Evolutionary conservation across 2,329 filamentous ascomycete genomes (phyloP).

Genomic region (Apiospora rasikravindrae): DNA sequence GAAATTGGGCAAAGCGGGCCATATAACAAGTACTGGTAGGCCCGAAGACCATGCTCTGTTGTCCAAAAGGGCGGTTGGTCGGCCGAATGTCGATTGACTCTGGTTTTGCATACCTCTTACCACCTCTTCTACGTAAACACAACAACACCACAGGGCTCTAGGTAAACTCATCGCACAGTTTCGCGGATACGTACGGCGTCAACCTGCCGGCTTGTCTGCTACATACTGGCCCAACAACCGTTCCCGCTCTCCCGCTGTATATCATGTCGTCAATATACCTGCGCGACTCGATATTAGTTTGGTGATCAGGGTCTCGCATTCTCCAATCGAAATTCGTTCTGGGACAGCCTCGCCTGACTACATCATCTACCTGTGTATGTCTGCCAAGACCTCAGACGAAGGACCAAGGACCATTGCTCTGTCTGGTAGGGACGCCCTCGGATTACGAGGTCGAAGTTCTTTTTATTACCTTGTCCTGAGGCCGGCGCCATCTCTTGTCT

Average conservation of each 20-base stretch:
- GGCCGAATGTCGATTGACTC: constrained; percentile 22
- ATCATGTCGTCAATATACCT: constrained; percentile 49
- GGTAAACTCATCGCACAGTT: background rate
- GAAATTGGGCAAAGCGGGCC: constrained; percentile 20
- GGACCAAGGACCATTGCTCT: background rate
- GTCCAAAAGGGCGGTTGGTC: constrained; percentile 14
- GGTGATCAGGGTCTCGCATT: constrained; percentile 39
- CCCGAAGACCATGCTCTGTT: constrained; percentile 20
- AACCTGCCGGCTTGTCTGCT: constrained; percentile 9
- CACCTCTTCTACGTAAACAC: constrained; percentile 5
- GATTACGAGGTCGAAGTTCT: constrained; percentile 26
- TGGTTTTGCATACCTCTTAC: constrained; percentile 2
- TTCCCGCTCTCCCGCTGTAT: constrained; percentile 45
- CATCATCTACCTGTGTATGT: constrained; percentile 43
- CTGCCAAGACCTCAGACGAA: constrained; percentile 42
- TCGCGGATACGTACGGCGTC: constrained; percentile 8
- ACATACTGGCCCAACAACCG: constrained; percentile 10
- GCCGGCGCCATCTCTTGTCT: constrained; percentile 11
- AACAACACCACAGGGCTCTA: background rate
- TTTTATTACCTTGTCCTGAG: background rate
- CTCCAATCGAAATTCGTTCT: constrained; percentile 43
- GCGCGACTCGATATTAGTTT: constrained; percentile 49
- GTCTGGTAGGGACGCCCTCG: constrained; percentile 30
- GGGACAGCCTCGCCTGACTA: constrained; percentile 37
- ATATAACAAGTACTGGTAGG: constrained; percentile 24